A percentile compares a stretch with the other conserved stretches of the same genome.
Evolutionary conservation across 176 grass and related monocot genomes (phyloP).

Genomic region (sorghum (Sorghum bicolor)): DNA sequence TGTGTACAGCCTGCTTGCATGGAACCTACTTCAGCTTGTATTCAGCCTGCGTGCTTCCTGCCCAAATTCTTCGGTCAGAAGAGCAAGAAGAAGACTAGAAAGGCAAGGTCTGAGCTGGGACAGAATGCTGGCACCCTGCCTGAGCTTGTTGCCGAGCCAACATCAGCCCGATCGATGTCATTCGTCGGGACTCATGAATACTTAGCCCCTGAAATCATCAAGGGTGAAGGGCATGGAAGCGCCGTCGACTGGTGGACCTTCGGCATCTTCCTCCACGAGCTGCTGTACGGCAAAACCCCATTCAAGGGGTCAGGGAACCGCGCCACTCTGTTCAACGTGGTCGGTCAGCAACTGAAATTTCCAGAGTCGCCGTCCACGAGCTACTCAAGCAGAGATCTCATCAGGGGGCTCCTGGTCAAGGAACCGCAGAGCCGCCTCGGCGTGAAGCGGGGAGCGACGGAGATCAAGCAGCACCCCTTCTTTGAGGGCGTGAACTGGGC

Average conservation of each 20-base stretch:
- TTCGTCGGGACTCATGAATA: constrained; percentile 96
- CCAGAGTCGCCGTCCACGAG: constrained; percentile 75
- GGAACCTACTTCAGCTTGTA: constrained; percentile 75
- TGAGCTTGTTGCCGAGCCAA: constrained; percentile 81
- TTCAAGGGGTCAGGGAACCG: constrained; percentile 93
- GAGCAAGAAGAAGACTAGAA: constrained; percentile 75
- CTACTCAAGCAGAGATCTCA: constrained; percentile 74
- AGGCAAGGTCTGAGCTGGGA: constrained; percentile 47
- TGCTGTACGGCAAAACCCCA: constrained; percentile 92
- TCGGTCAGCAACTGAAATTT: constrained; percentile 80
- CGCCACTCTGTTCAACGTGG: constrained; percentile 91
- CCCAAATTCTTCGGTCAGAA: constrained; percentile 76
- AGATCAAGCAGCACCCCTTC: constrained; percentile 95
- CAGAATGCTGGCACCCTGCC: constrained; percentile 48
- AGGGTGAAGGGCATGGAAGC: constrained; percentile 94
- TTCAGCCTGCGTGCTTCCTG: constrained; percentile 82
- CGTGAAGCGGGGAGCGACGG: constrained; percentile 81
- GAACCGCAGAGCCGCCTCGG: constrained; percentile 84
- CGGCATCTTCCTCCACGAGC: constrained; percentile 83
- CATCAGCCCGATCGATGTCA: constrained; percentile 83
- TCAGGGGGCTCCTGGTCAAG: constrained; percentile 87
- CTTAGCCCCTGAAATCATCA: constrained; percentile 90
- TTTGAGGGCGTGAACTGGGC: constrained; percentile 98
- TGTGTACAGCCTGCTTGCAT: constrained; percentile 91
- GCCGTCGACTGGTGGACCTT: constrained; percentile 99